A percentile compares a stretch with the other conserved stretches of the same genome.
Conservation (phyloP, 495 filamentous ascomycete genomes). For the Talaromyces trachyspermus region DNA sequence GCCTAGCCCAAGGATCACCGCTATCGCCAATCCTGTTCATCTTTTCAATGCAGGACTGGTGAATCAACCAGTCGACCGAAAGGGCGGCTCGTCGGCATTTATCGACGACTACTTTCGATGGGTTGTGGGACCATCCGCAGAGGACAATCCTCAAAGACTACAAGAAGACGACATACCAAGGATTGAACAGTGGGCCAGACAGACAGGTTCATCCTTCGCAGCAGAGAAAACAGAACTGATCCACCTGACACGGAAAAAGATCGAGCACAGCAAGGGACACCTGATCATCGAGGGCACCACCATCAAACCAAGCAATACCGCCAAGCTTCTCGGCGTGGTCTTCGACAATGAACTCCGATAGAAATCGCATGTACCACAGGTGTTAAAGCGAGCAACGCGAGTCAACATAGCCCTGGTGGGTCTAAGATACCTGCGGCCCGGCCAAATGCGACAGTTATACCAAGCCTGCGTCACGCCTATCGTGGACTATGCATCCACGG, state of each 20-base stretch:
- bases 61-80: slow-evolving; percentile 13
- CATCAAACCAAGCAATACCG: slow-evolving; percentile 10
- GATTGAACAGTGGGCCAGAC: slow-evolving; percentile 13
- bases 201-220: slow-evolving; percentile 15
- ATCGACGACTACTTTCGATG: slow-evolving; percentile 21
- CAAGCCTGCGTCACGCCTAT: slow-evolving; percentile 17
- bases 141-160: slow-evolving; percentile 15
- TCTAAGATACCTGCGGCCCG: slow-evolving; percentile 14
- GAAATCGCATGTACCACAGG: slow-evolving; percentile 20
- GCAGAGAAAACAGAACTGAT: slow-evolving; percentile 22
- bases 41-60: slow-evolving; percentile 24
- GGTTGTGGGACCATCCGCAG: slow-evolving; percentile 12
- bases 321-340: slow-evolving; percentile 19
- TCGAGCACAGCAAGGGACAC: background rate
- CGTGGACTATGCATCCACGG: slow-evolving; percentile 14
- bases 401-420: slow-evolving; percentile 12
- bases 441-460: slow-evolving; percentile 20
- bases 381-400: slow-evolving; percentile 16
- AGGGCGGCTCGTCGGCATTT: slow-evolving; percentile 17
- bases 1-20: slow-evolving; percentile 21
- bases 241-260: slow-evolving; percentile 16
- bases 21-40: slow-evolving; percentile 21
- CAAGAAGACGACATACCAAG: slow-evolving; percentile 15
- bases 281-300: slow-evolving; percentile 3
- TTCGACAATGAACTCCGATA: slow-evolving; percentile 15